Evolutionary conservation across 352 stramenopile species (phyloP).

Genomic region (Phytophthora citricola): DNA sequence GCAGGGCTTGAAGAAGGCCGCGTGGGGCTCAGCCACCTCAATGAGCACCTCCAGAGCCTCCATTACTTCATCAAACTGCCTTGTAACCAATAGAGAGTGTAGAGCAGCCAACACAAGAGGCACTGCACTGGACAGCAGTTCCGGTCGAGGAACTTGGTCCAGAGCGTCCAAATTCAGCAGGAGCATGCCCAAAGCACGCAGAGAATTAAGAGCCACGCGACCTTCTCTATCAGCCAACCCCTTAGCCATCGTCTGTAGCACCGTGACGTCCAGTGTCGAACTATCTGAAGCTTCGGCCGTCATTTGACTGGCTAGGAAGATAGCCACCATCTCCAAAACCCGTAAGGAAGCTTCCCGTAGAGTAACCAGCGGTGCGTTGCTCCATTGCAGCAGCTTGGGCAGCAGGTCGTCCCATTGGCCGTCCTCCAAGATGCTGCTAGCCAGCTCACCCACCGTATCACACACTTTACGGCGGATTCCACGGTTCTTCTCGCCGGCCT

Average conservation of each 20-base stretch:
- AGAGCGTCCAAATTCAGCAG: slow-evolving; percentile 77
- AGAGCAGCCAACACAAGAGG: slow-evolving; percentile 63
- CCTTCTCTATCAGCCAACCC: slow-evolving; percentile 63
- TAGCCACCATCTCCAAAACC: slow-evolving; percentile 83
- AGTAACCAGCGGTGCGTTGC: slow-evolving; percentile 47
- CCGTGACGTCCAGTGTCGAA: slow-evolving; percentile 49
- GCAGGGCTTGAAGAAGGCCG: slow-evolving; percentile 71
- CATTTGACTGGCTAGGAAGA: slow-evolving; percentile 72
- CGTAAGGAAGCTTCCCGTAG: slow-evolving; percentile 76
- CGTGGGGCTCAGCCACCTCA: slow-evolving; percentile 78
- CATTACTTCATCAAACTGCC: slow-evolving; percentile 78
- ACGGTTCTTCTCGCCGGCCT: slow-evolving; percentile 61
- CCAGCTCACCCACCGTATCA: slow-evolving; percentile 85
- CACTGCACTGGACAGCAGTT: slow-evolving; percentile 58
- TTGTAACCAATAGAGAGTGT: slow-evolving; percentile 53
- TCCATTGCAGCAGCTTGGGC: slow-evolving; percentile 75
- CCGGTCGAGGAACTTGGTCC: slow-evolving; percentile 54
- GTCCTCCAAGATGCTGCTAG: slow-evolving; percentile 81
- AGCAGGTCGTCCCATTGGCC: slow-evolving; percentile 81
- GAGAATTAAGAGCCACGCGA: slow-evolving; percentile 72
- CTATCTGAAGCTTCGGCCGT: slow-evolving; percentile 33
- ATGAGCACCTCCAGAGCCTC: slow-evolving; percentile 86
- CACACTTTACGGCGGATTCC: slow-evolving; percentile 86
- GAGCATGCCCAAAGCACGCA: slow-evolving; percentile 78
- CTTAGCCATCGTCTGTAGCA: slow-evolving; percentile 59